Evolutionary conservation across 768 basidiomycete species (phyloP).

Genomic region (Candolleomyces efflorescens): DNA sequence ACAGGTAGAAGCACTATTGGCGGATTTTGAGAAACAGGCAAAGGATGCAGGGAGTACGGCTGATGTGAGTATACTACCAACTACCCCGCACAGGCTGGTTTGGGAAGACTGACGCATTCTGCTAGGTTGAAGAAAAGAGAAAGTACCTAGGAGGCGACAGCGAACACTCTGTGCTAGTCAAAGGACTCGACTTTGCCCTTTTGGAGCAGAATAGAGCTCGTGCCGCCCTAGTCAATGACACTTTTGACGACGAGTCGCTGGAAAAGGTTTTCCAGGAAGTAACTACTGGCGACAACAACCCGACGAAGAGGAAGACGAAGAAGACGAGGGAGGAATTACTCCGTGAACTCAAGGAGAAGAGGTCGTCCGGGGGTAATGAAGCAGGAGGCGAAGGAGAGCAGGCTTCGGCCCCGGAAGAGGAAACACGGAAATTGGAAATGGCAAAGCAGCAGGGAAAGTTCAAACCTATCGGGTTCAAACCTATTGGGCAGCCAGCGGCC

Average conservation of each 20-base stretch:
- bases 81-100: background rate
- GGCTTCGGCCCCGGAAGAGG: conserved; percentile 23
- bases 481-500: conserved; percentile 39
- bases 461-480: conserved; percentile 65
- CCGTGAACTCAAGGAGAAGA: conserved; percentile 64
- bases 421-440: conserved; percentile 31
- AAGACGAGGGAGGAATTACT: conserved; percentile 78
- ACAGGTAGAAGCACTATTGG: conserved; percentile 75
- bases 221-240: conserved; percentile 33
- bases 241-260: conserved; percentile 75
- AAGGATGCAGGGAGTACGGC: conserved; percentile 54
- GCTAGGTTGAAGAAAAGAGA: conserved; percentile 65
- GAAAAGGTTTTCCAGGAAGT: conserved; percentile 68
- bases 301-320: conserved; percentile 69
- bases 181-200: conserved; percentile 84
- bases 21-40: conserved; percentile 72
- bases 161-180: conserved; percentile 82
- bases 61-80: conserved; percentile 53
- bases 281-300: conserved; percentile 21
- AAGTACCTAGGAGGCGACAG: conserved; percentile 81
- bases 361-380: conserved; percentile 25
- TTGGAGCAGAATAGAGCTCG: conserved; percentile 82
- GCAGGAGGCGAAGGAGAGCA: conserved; percentile 17
- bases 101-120: background rate
- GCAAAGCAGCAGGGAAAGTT: conserved; percentile 50